Evolutionary conservation across 495 filamentous ascomycete species (phyloP).

Genomic region (Thermothielavioides terrestris): DNA sequence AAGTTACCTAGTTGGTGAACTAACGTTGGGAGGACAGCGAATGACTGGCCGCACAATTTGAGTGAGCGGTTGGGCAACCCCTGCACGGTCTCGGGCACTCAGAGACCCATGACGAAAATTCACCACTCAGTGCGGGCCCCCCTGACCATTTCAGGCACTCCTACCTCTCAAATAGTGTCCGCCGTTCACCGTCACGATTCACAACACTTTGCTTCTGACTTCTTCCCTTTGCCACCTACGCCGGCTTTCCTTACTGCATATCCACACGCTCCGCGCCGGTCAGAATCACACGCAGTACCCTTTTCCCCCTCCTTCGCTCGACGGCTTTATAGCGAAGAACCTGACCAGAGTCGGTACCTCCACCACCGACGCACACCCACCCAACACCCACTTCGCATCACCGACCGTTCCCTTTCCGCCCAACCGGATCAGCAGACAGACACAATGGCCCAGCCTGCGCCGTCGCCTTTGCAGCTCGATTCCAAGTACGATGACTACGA

Average conservation of each 20-base stretch:
- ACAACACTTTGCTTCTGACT: not conserved
- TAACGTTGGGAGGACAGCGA: not conserved
- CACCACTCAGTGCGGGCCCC: conserved; percentile 7
- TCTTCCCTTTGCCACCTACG: conserved; percentile 4
- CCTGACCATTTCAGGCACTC: conserved; percentile 9
- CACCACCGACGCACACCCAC: too few species aligned
- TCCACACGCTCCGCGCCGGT: not conserved
- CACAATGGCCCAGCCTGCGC: conserved; percentile 12
- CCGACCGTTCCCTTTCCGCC: not conserved
- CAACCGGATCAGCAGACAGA: conserved; percentile 9
- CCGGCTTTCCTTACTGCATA: not conserved
- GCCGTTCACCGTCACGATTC: not conserved
- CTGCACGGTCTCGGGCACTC: conserved; percentile 1
- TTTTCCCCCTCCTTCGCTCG: not conserved
- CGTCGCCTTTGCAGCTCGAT: conserved; percentile 50
- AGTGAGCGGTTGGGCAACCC: too few species aligned
- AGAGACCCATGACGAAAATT: conserved; percentile 12
- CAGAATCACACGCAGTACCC: not conserved
- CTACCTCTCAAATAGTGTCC: not conserved
- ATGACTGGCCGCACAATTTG: conserved; percentile 3
- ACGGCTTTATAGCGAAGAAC: too few species aligned
- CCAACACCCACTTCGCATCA: not conserved
- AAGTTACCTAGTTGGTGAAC: not conserved
- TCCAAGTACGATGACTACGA: conserved; percentile 96
- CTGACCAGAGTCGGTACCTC: too few species aligned